phyloP scores from a whole-genome alignment of 2,329 filamentous ascomycete genomes.

The Stachybotrys elegans region DNA sequence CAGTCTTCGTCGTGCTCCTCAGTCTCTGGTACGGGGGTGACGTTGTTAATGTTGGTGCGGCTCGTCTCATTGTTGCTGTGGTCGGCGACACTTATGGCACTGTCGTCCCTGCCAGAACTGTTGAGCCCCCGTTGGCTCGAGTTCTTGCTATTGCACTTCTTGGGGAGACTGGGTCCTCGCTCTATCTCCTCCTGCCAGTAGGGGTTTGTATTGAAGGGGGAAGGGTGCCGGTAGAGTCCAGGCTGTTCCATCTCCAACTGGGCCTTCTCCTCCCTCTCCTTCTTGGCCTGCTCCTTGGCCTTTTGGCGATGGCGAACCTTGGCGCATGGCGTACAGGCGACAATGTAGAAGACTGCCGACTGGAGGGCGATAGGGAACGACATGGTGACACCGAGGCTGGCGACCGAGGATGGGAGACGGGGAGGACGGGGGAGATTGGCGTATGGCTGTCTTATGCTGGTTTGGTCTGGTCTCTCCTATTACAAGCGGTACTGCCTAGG shows the following conservation, averaged over 20 bases:
- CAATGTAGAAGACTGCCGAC: conserved; percentile 72
- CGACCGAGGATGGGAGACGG: too few relatives aligned
- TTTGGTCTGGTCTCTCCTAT: too few relatives aligned
- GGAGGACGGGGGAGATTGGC: too few relatives aligned
- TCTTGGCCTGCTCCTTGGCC: conserved; percentile 64
- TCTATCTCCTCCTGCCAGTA: conserved; percentile 86
- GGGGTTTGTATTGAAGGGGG: conserved; percentile 79
- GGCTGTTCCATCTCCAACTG: conserved; percentile 65
- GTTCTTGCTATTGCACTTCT: conserved; percentile 54
- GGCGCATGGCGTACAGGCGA: conserved; percentile 74
- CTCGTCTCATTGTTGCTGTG: conserved; percentile 33
- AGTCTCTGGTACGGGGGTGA: conserved; percentile 31
- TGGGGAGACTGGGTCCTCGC: conserved; percentile 70
- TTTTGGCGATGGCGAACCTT: conserved; percentile 65
- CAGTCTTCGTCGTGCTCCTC: conserved; percentile 45
- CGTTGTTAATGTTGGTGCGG: conserved; percentile 25
- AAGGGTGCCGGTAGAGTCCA: conserved; percentile 70
- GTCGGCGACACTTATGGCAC: conserved; percentile 31
- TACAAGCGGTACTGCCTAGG: too few relatives aligned
- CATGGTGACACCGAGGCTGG: too few relatives aligned
- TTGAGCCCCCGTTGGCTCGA: conserved; percentile 56
- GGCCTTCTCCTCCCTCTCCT: conserved; percentile 60
- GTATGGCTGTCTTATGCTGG: too few relatives aligned
- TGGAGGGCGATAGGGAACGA: conserved; percentile 58
- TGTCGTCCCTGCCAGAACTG: conserved; percentile 52